Evolutionary conservation across 768 basidiomycete genomes (phyloP).

Genomic region (Pulveroboletus frians): DNA sequence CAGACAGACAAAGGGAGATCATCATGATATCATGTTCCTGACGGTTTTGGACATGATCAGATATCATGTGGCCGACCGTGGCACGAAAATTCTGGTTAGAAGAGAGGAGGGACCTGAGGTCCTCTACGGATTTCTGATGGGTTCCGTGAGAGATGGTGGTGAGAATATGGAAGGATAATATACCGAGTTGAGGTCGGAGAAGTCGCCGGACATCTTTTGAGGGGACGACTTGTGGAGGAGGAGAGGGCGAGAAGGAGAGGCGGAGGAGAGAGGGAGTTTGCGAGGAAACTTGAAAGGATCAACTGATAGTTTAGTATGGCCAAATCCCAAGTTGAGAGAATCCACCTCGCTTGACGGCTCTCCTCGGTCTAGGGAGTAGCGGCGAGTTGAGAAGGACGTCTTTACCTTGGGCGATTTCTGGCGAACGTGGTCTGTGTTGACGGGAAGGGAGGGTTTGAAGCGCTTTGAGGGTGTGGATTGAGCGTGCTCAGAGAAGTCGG

Average conservation of each 20-base stretch:
- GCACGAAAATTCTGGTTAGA: constrained; percentile 14
- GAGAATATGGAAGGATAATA: neutral
- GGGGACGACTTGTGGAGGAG: constrained; percentile 6
- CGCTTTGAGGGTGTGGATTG: constrained; percentile 28
- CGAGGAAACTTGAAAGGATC: constrained; percentile 22
- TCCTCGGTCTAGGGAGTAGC: constrained; percentile 11
- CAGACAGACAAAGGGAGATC: constrained; percentile 40
- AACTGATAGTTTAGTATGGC: neutral
- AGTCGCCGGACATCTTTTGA: constrained; percentile 3
- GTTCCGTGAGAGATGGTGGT: neutral
- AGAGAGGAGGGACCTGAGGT: constrained; percentile 25
- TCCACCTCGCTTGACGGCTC: constrained; percentile 21
- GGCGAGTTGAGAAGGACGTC: constrained; percentile 3
- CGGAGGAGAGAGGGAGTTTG: neutral
- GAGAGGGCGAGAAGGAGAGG: constrained; percentile 1
- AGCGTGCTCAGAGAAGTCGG: constrained; percentile 11
- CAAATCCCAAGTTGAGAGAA: constrained; percentile 16
- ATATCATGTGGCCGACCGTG: constrained; percentile 22
- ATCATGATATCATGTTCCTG: constrained; percentile 34
- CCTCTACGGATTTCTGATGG: constrained; percentile 25
- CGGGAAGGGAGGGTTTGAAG: constrained; percentile 19
- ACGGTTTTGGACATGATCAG: constrained; percentile 20
- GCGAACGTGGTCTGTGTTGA: constrained; percentile 25
- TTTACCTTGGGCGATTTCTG: constrained; percentile 5
- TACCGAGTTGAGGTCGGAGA: constrained; percentile 20